A percentile compares a stretch with the other conserved stretches of the same genome.
These are phyloP conservation scores for Plasmodium chabaudi DNA, from an alignment of 169 alveolate species.

Conservation along the genomic window DNA sequence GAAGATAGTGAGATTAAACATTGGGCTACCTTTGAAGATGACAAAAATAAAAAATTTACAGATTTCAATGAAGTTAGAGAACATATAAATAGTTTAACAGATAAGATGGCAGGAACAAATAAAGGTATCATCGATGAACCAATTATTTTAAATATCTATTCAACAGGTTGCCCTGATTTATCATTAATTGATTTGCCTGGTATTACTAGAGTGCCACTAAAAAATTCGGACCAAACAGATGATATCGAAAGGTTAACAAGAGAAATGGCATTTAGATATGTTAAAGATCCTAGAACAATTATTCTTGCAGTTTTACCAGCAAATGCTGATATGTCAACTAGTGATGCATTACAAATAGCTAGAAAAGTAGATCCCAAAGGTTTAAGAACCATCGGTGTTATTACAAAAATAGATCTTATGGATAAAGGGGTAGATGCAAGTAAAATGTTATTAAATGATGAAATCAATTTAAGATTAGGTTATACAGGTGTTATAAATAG, in stretches of 20 bases:
- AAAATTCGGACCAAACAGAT: conserved; percentile 96
- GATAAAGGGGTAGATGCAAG: conserved; percentile 98
- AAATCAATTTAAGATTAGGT: conserved; percentile 96
- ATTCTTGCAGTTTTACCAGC: conserved; percentile 98
- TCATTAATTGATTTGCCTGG: conserved; percentile 99
- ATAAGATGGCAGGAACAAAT: conserved; percentile 92
- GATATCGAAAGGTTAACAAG: conserved; percentile 95
- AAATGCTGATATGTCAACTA: conserved; percentile 97
- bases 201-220: conserved; percentile 96
- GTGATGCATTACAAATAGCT: conserved; percentile 98
- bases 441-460: conserved; percentile 96
- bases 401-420: conserved; percentile 98
- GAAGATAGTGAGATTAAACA: conserved; percentile 83
- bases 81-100: conserved; percentile 91
- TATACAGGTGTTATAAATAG: conserved; percentile 97
- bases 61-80: conserved; percentile 94
- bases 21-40: conserved; percentile 86
- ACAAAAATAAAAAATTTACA: conserved; percentile 84
- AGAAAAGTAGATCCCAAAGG: conserved; percentile 97
- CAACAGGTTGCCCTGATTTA: conserved; percentile 97
- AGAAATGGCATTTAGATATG: conserved; percentile 94
- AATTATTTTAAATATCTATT: conserved; percentile 95
- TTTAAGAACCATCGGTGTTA: conserved; percentile 96
- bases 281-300: conserved; percentile 96
- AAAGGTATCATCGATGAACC: conserved; percentile 98